Evolutionary conservation across 2,329 filamentous ascomycete species (phyloP), one percentile per base, ranked within the genome.

Genomic region (Sporothrix phasma): DNA sequence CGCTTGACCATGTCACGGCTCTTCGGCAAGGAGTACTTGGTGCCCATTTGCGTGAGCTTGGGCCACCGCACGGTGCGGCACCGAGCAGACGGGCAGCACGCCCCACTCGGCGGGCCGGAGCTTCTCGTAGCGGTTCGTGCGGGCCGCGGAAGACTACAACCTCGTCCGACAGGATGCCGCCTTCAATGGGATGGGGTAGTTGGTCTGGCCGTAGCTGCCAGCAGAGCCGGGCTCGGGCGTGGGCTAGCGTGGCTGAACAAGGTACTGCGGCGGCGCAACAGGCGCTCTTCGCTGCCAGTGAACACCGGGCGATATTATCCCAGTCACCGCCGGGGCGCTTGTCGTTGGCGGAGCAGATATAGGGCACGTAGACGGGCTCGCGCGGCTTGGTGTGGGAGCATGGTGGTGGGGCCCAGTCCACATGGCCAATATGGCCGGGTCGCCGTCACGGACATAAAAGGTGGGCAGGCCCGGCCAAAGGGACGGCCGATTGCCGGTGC

Each of bases 271-370:
- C 88, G 81, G 70, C 88, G 89, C 43, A 92, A 89, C 43, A 92
- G 81, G 68, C 87, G 87, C 74, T 92, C 89, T 76, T 89, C 86
- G 61, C 85, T 85, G 37, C 84, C 84, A 68, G 83, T 79, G 13
- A 82, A 76, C 10, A 81, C 82, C 41, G 78, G n/a, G n/a, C n/a
- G n/a, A n/a, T n/a, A n/a, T n/a, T 73, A 63, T 91, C 88, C 89
- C 89, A 92, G 72, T 92, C 88, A n/a, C 89, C 89, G 10, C 89
- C 89, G 0, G 88, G 81, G 43, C 87, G 80, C 71, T 87, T 88
- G 72, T 92, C 88, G 74, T 92, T 90, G 56, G 89, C 89, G 63
- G 85, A 83, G 68, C 88, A 90, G 67, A 90, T 83, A 65, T 90
- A 86, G 0, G 87, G 85, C 63, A 89, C 81, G 2, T 76, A 74